Percentiles rank a stretch among this genome's conserved stretches.
Evolutionary conservation across 345 rosid genomes (phyloP).

Genomic region (Nasturtium officinale): DNA sequence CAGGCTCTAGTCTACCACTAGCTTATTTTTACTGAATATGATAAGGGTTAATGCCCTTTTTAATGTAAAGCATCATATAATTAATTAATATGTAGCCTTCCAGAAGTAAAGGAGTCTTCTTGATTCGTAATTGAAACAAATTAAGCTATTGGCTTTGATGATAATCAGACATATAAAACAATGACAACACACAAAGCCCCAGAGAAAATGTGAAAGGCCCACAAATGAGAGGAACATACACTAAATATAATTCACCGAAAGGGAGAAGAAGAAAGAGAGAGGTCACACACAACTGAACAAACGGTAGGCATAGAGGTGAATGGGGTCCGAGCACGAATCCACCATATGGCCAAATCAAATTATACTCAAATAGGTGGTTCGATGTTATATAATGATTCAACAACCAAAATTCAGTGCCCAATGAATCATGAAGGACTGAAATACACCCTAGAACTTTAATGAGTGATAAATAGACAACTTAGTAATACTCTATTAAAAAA

Average conservation of each 20-base stretch:
- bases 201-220: conserved; percentile 2
- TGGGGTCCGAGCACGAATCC: conserved; percentile 52
- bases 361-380: conserved; percentile 27
- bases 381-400: conserved; percentile 38
- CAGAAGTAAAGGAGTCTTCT: conserved; percentile 26
- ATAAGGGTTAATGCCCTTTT: conserved; percentile 28
- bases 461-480: not conserved
- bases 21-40: conserved; percentile 21
- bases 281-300: conserved; percentile 28
- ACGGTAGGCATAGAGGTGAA: conserved; percentile 31
- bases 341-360: conserved; percentile 46
- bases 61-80: not conserved
- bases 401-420: too few species aligned
- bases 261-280: conserved; percentile 18
- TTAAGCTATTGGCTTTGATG: not conserved
- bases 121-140: not conserved
- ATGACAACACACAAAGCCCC: conserved; percentile 1
- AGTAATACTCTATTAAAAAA: not conserved
- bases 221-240: conserved; percentile 25
- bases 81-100: conserved; percentile 4
- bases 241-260: conserved; percentile 4
- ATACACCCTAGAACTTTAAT: not conserved
- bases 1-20: conserved; percentile 31
- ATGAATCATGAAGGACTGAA: too few species aligned
- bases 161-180: conserved; percentile 11